Evolutionary conservation across 1,284 basidiomycete genomes (phyloP).

Genomic region (Inonotus obliquus): DNA sequence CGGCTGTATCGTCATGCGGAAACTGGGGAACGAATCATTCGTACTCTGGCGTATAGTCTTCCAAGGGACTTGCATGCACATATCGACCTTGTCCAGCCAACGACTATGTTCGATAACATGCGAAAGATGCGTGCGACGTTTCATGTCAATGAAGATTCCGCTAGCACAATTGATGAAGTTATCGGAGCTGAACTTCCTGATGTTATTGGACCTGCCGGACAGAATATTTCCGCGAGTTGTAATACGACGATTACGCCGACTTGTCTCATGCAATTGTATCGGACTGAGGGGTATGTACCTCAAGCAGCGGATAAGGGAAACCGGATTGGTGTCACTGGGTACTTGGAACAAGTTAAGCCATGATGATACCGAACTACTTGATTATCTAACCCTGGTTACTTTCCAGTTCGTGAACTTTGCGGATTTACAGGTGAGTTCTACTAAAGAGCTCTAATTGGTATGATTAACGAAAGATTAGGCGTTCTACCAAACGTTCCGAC

Average conservation of each 20-base stretch:
- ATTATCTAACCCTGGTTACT: not conserved
- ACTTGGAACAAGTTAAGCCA: conserved; percentile 18
- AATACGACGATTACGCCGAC: conserved; percentile 22
- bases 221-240: conserved; percentile 21
- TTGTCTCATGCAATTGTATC: conserved; percentile 21
- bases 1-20: conserved; percentile 21
- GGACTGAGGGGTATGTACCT: conserved; percentile 19
- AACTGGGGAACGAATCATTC: conserved; percentile 18
- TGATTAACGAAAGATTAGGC: not conserved
- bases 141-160: conserved; percentile 11
- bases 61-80: conserved; percentile 21
- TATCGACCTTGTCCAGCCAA: conserved; percentile 24
- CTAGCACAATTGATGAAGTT: not conserved
- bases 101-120: conserved; percentile 23
- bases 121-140: conserved; percentile 18
- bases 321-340: conserved; percentile 22
- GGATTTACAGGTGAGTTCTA: conserved; percentile 23
- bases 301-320: conserved; percentile 20
- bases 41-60: conserved; percentile 22
- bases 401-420: conserved; percentile 23
- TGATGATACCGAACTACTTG: conserved; percentile 18
- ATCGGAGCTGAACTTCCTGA: conserved; percentile 22
- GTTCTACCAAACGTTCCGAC: conserved; percentile 25
- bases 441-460: no score
- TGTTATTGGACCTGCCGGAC: conserved; percentile 20